Evolutionary conservation across 495 filamentous ascomycete species (phyloP).

Genomic region (Hyaloscypha finlandica): DNA sequence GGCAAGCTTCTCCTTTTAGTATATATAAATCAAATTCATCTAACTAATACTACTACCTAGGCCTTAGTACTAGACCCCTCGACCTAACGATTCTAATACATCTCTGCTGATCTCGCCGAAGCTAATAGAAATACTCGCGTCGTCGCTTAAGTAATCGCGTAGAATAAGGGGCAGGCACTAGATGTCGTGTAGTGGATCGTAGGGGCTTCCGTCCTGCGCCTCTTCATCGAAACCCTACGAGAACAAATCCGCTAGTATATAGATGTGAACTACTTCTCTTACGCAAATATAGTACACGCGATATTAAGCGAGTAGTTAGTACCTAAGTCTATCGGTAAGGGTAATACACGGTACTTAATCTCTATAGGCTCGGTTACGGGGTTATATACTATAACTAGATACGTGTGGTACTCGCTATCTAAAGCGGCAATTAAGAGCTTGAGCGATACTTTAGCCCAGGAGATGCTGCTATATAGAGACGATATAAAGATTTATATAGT

Average conservation of each 20-base stretch:
- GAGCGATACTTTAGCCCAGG: constrained; percentile 79
- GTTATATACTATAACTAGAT: constrained; percentile 79
- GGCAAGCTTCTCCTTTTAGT: constrained; percentile 46
- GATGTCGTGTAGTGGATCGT: constrained; percentile 94
- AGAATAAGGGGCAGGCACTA: constrained; percentile 74
- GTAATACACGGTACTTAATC: constrained; percentile 67
- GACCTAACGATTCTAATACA: constrained; percentile 77
- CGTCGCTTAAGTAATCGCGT: constrained; percentile 71
- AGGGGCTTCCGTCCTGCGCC: constrained; percentile 70
- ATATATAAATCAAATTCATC: too few species aligned
- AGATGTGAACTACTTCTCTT: constrained; percentile 89
- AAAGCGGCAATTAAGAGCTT: constrained; percentile 86
- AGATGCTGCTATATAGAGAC: constrained; percentile 77
- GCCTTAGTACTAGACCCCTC: constrained; percentile 57
- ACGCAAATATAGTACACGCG: constrained; percentile 81
- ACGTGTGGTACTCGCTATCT: constrained; percentile 77
- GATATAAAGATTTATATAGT: constrained; percentile 79
- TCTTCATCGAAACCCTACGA: constrained; percentile 75
- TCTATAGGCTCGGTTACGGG: constrained; percentile 81
- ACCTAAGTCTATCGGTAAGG: constrained; percentile 41
- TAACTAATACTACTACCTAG: constrained; percentile 37
- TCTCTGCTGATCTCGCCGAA: constrained; percentile 80
- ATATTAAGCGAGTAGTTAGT: constrained; percentile 62
- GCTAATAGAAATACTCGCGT: constrained; percentile 65
- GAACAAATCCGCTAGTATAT: constrained; percentile 72